A percentile compares a stretch with the other conserved stretches of the same genome.
phyloP scores from a whole-genome alignment of 129 eudicot species.

The Oenanthe sinensis region DNA sequence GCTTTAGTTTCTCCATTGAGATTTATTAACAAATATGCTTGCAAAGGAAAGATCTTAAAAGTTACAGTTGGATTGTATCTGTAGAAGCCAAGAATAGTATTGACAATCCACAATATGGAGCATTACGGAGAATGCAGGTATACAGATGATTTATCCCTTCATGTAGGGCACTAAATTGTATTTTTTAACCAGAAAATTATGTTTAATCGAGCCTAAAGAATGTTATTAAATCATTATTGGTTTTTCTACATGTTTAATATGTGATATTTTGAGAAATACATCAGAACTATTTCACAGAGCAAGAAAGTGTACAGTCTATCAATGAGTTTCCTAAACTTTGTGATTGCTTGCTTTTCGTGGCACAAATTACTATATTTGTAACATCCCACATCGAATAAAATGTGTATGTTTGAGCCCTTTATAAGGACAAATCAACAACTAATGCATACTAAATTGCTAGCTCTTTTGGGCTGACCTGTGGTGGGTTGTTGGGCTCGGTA shows the following conservation, averaged over 20 bases:
- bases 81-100: constrained; percentile 79
- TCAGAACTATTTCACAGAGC: not conserved
- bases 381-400: too few species aligned
- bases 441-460: too few species aligned
- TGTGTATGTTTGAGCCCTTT: too few species aligned
- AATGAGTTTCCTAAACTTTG: not conserved
- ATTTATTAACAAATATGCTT: not conserved
- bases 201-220: not conserved
- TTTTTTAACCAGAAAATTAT: not conserved
- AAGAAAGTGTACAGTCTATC: not conserved
- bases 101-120: constrained; percentile 96
- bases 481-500: too few species aligned
- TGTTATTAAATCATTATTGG: not conserved
- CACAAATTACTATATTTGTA: not conserved
- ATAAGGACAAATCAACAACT: too few species aligned
- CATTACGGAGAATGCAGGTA: constrained; percentile 92
- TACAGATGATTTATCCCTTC: constrained; percentile 1
- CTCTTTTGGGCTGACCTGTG: too few species aligned
- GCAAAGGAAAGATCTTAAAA: not conserved
- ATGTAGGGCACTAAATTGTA: not conserved
- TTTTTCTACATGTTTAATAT: not conserved
- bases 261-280: not conserved
- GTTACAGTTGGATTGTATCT: constrained; percentile 11
- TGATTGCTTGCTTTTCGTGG: not conserved
- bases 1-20: not conserved